Percentiles rank a stretch among this genome's conserved stretches.
Evolutionary conservation across 495 filamentous ascomycete genomes (phyloP).

Genomic region (Haplographium delicatum): DNA sequence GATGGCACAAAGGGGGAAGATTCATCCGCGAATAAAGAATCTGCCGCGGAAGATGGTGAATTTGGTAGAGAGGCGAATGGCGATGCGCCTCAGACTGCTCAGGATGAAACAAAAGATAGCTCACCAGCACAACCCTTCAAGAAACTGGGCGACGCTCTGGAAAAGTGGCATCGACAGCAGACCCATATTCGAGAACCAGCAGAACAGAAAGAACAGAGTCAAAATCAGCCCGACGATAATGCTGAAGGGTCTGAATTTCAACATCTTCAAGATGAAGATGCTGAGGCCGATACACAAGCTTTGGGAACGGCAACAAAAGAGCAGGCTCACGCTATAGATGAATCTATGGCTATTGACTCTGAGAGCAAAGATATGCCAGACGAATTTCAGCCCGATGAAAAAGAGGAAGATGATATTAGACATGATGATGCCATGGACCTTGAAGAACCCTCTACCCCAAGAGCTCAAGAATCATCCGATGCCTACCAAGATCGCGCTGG

Average conservation of each 20-base stretch:
- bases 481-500: conserved; percentile 29
- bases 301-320: conserved; percentile 85
- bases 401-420: conserved; percentile 47
- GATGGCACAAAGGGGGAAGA: conserved; percentile 44
- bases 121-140: conserved; percentile 66
- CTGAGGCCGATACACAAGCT: conserved; percentile 79
- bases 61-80: conserved; percentile 38
- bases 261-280: conserved; percentile 79
- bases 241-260: conserved; percentile 64
- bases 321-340: conserved; percentile 73
- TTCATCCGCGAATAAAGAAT: conserved; percentile 42
- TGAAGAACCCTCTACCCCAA: conserved; percentile 25
- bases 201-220: conserved; percentile 47
- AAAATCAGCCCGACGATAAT: conserved; percentile 40
- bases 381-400: conserved; percentile 54
- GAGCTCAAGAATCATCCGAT: conserved; percentile 24
- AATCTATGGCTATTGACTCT: conserved; percentile 76
- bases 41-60: conserved; percentile 43
- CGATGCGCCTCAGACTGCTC: conserved; percentile 46
- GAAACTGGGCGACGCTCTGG: conserved; percentile 89
- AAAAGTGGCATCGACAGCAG: conserved; percentile 83
- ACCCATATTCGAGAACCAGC: conserved; percentile 68
- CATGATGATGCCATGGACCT: conserved; percentile 43
- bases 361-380: conserved; percentile 52
- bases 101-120: conserved; percentile 39